Conservation (phyloP, 352 stramenopile species). For the Pythium volutum region DNA sequence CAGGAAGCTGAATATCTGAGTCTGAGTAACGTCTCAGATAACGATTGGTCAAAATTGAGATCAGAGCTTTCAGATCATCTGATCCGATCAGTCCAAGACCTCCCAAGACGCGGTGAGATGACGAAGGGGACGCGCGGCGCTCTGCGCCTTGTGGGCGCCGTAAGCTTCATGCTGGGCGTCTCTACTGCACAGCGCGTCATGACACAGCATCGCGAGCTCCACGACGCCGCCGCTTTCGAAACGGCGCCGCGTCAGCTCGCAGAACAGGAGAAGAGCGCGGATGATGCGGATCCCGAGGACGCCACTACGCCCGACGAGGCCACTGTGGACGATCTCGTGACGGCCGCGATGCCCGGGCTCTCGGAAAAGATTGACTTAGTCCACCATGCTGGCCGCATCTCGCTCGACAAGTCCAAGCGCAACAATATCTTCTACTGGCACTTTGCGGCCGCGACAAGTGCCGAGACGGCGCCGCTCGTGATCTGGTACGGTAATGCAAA, state of each 20-base stretch:
- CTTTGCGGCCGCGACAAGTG: constrained; percentile 44
- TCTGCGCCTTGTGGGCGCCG: neutral
- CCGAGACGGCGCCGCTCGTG: constrained; percentile 54
- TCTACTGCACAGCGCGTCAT: constrained; percentile 11
- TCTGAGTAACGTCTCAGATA: constrained; percentile 11
- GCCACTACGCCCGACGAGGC: neutral
- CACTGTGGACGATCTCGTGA: constrained; percentile 37
- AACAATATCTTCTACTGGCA: constrained; percentile 85
- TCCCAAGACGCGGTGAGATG: neutral
- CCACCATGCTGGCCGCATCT: constrained; percentile 65
- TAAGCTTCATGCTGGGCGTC: neutral
- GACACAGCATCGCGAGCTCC: neutral
- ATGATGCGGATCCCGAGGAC: constrained; percentile 10
- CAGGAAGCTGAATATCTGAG: neutral
- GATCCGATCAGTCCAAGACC: constrained; percentile 12
- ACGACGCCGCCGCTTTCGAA: neutral
- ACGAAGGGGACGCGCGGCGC: neutral
- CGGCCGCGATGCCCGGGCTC: constrained; percentile 45
- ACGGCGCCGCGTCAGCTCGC: neutral
- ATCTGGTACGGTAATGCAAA: constrained; percentile 45
- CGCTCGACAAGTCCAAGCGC: constrained; percentile 39
- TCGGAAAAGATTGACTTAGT: constrained; percentile 44
- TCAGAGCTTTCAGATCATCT: constrained; percentile 3
- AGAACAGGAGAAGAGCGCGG: constrained; percentile 7
- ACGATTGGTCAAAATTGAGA: constrained; percentile 1